A percentile compares a stretch with the other conserved stretches of the same genome.
phyloP scores from a whole-genome alignment of 2,329 filamentous ascomycete species.

The Amylocarpus encephaloides region DNA sequence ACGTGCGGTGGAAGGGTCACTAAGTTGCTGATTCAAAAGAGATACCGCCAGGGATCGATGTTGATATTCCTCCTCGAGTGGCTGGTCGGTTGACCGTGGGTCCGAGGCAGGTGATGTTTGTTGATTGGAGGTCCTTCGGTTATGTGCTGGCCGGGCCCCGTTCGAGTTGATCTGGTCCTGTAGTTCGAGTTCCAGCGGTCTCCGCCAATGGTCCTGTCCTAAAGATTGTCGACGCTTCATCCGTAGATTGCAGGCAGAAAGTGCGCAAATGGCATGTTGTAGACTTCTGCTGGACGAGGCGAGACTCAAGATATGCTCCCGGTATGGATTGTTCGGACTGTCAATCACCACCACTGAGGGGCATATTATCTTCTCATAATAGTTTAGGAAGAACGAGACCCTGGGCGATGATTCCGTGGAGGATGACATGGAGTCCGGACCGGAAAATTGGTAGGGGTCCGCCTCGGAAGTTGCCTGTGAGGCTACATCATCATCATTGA shows the following conservation, averaged over 20 bases:
- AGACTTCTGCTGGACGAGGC: slow-evolving; percentile 72
- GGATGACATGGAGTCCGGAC: slow-evolving; percentile 43
- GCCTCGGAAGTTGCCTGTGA: slow-evolving; percentile 27
- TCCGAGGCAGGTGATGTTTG: slow-evolving; percentile 34
- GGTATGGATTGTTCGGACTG: slow-evolving; percentile 76
- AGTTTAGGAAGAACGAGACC: slow-evolving; percentile 85
- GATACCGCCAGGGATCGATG: slow-evolving; percentile 75
- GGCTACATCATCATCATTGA: slow-evolving; percentile 30
- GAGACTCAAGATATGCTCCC: slow-evolving; percentile 73
- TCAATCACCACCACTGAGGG: slow-evolving; percentile 90
- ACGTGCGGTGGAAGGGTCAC: slow-evolving; percentile 65
- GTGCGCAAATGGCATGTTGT: slow-evolving; percentile 86
- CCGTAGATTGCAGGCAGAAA: slow-evolving; percentile 82
- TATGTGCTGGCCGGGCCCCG: slow-evolving; percentile 15
- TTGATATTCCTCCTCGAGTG: slow-evolving; percentile 73
- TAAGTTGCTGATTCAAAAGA: slow-evolving; percentile 76
- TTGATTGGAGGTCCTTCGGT: slow-evolving; percentile 22
- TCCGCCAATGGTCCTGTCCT: slow-evolving; percentile 45
- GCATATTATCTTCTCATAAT: slow-evolving; percentile 89
- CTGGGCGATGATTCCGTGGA: slow-evolving; percentile 62
- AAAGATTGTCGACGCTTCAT: slow-evolving; percentile 69
- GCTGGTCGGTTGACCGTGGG: slow-evolving; percentile 41
- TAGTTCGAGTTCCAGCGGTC: slow-evolving; percentile 32
- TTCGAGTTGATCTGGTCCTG: slow-evolving; percentile 27
- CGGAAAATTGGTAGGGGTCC: slow-evolving; percentile 22